Base-by-base conservation (phyloP, 176 grass and related monocot genomes). In the Alloteropsis semialata region DNA sequence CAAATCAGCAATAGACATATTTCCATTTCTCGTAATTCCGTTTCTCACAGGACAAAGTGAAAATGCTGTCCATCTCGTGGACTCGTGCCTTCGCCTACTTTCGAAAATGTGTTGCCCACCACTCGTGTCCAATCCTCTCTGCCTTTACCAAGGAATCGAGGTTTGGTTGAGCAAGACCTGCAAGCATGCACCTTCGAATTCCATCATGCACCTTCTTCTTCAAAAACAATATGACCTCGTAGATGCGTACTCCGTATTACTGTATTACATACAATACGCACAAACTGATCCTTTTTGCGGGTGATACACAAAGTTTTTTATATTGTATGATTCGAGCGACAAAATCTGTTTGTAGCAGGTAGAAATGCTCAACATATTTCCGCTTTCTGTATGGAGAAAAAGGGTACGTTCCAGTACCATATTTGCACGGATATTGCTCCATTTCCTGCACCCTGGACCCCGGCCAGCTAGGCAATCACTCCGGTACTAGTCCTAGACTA, bases 41-140 rank as follows among this genome's bases (percentile, higher is more conserved):
- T n/a, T n/a, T 46, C 8, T 1, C 15, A 25, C 8, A 11, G 48
- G 67, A 62, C 22, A 62, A 49, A n/a, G n/a, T 8, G 2, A 22
- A 19, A 34, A 61, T 5, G 27, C 1, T 25, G 48, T 32, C 25
- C 17, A 13, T 49, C 29, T 25, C 39, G 41, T 18, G 21, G 7
- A 37, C 29, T 25, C 39, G 41, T 18, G 21, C 29, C n/a, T 61
- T 36, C 19, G 27, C 43, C 18, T 30, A 32, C 19, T 66, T 80
- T 79, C 12, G 29, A 37, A 66, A 66, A 27, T 18, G 56, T 74
- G 69, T 74, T 17, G 42, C 21, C 56, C 43, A 64, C 81, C 57
- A 50, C 56, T 63, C 43, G 25, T 14, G 68, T 82, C 80, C 68
- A 62, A 82, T 73, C 80, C 15, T 5, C 18, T 69, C 48, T n/a